These are phyloP conservation scores for Castanea crenata DNA, from an alignment of 306 rosid species.

Conservation along the genomic window DNA sequence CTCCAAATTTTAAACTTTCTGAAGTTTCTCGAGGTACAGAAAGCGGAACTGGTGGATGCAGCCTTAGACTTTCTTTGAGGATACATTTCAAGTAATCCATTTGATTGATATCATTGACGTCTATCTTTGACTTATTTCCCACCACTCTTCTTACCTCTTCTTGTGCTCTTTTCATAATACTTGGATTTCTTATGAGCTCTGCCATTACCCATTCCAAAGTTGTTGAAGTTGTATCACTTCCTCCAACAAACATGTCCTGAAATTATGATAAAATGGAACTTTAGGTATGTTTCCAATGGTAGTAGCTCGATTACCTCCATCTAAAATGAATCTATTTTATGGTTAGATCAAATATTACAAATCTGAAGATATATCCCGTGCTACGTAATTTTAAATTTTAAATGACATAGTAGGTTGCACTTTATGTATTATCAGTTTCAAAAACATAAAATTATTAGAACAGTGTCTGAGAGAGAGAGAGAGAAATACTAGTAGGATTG, in stretches of 20 bases:
- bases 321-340: no score
- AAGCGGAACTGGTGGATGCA: conserved; percentile 32
- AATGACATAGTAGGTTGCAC: no score
- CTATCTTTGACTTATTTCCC: conserved; percentile 12
- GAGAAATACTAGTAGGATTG: conserved; percentile 19
- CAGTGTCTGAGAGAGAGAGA: neutral
- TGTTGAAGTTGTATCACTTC: conserved; percentile 24
- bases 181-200: conserved; percentile 28
- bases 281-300: neutral
- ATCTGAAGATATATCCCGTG: no score
- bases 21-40: conserved; percentile 24
- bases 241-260: conserved; percentile 33
- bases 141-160: conserved; percentile 34
- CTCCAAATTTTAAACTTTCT: neutral
- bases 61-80: conserved; percentile 30
- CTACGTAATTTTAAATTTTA: no score
- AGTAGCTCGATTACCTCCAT: no score
- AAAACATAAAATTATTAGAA: no score
- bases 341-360: no score
- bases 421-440: no score
- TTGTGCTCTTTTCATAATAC: conserved; percentile 31
- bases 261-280: neutral
- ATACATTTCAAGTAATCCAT: conserved; percentile 39
- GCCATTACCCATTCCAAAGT: conserved; percentile 31
- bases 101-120: conserved; percentile 5